These are phyloP conservation scores for Fusarium begoniae DNA, from an alignment of 2,329 filamentous ascomycete genomes.

Conservation along the genomic window DNA sequence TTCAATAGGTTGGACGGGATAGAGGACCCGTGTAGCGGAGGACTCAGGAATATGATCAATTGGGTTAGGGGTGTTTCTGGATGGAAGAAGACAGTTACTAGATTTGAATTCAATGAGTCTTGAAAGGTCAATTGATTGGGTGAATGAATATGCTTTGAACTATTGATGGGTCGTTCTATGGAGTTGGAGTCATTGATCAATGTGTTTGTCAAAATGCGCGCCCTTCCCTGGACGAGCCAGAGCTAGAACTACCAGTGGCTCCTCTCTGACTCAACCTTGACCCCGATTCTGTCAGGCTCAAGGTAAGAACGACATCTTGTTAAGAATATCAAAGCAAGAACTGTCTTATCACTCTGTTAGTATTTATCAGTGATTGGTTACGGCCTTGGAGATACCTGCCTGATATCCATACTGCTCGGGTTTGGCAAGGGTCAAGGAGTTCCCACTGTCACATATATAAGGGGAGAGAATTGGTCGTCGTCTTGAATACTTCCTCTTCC, in stretches of 20 bases:
- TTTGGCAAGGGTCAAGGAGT: background rate
- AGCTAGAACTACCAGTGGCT: background rate
- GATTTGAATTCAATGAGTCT: constrained; percentile 11
- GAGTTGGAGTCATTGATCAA: background rate
- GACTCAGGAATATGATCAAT: constrained; percentile 4
- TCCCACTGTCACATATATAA: background rate
- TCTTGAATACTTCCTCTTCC: too few species aligned
- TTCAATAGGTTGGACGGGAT: constrained; percentile 16
- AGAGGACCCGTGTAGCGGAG: constrained; percentile 18
- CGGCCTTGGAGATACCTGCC: background rate
- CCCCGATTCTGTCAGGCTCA: background rate
- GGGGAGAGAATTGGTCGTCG: too few species aligned
- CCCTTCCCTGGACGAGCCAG: background rate
- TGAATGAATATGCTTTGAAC: background rate
- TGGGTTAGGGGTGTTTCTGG: background rate
- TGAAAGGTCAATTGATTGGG: background rate
- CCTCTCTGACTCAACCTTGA: background rate
- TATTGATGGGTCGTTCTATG: background rate
- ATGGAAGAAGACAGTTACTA: background rate
- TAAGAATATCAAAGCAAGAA: background rate
- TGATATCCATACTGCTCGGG: background rate
- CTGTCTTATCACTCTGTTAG: background rate
- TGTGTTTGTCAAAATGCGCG: background rate
- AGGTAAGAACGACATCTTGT: background rate
- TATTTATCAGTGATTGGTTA: background rate